phyloP scores from a whole-genome alignment of 768 basidiomycete species.

The Mrakia blollopis region DNA sequence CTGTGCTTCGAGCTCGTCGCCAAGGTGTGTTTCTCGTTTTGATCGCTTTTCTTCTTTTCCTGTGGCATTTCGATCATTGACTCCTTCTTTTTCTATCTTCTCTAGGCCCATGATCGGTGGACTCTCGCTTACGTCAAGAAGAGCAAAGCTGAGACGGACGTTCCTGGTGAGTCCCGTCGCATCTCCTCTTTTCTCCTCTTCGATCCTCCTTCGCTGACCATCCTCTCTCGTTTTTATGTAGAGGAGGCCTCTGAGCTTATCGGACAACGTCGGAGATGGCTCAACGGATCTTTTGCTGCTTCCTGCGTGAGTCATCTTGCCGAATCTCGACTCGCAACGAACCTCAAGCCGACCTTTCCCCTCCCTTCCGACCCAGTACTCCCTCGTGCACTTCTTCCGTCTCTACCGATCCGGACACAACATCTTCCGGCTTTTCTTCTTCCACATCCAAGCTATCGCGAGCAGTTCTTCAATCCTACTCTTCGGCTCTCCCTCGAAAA shows the following conservation, averaged over 20 bases:
- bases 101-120: conserved; percentile 56
- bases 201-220: background rate
- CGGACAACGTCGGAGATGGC: conserved; percentile 90
- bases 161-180: conserved; percentile 39
- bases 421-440: conserved; percentile 81
- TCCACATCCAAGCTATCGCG: conserved; percentile 87
- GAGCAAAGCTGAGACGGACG: conserved; percentile 91
- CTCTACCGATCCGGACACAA: conserved; percentile 83
- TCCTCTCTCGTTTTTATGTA: conserved; percentile 27
- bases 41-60: background rate
- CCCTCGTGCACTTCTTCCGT: conserved; percentile 85
- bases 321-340: background rate
- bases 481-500: background rate
- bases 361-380: conserved; percentile 55
- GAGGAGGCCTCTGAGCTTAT: conserved; percentile 88
- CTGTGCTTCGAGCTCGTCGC: conserved; percentile 95
- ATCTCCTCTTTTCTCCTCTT: conserved; percentile 1
- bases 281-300: conserved; percentile 93
- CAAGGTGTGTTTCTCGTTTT: conserved; percentile 56
- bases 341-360: background rate
- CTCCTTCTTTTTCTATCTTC: no score
- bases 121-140: conserved; percentile 89
- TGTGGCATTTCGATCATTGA: background rate
- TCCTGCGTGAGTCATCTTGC: conserved; percentile 56
- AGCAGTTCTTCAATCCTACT: conserved; percentile 41